These are phyloP conservation scores for Fistulifera solaris DNA, from an alignment of 108 stramenopile species.

Conservation along the genomic window DNA sequence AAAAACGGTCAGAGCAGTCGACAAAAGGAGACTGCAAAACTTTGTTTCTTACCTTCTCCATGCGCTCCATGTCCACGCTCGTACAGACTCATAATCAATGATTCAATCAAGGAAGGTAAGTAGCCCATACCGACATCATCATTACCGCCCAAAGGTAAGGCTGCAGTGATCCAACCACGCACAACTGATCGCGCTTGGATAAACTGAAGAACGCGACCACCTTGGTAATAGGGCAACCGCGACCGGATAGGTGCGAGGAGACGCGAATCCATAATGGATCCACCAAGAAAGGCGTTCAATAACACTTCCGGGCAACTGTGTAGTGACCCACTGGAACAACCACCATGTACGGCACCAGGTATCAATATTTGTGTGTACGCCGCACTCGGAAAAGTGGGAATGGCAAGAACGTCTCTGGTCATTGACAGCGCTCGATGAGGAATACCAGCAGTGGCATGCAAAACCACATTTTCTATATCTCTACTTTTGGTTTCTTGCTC, in stretches of 20 bases:
- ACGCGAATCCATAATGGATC: constrained; percentile 70
- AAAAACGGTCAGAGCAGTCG: not conserved
- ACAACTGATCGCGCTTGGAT: constrained; percentile 75
- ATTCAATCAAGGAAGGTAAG: constrained; percentile 56
- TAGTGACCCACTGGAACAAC: constrained; percentile 56
- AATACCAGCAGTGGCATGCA: constrained; percentile 59
- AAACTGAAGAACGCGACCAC: constrained; percentile 67
- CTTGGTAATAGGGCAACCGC: constrained; percentile 64
- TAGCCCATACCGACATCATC: constrained; percentile 84
- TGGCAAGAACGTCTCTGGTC: constrained; percentile 72
- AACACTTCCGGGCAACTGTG: constrained; percentile 67
- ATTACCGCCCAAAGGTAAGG: constrained; percentile 56
- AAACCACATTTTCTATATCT: constrained; percentile 33
- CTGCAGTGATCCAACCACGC: constrained; percentile 67
- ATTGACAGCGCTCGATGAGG: constrained; percentile 77
- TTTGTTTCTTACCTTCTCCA: constrained; percentile 39
- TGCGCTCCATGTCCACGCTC: constrained; percentile 78
- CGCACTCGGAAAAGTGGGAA: constrained; percentile 68
- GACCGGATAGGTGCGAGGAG: constrained; percentile 62
- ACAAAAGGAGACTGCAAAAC: not conserved
- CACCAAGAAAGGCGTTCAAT: constrained; percentile 73
- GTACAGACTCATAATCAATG: constrained; percentile 75
- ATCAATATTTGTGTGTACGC: constrained; percentile 86
- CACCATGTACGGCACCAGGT: constrained; percentile 72
- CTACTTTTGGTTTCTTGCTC: constrained; percentile 9